Evolutionary conservation across 2,329 filamentous ascomycete species (phyloP).

Genomic region (Xylariales sp.): DNA sequence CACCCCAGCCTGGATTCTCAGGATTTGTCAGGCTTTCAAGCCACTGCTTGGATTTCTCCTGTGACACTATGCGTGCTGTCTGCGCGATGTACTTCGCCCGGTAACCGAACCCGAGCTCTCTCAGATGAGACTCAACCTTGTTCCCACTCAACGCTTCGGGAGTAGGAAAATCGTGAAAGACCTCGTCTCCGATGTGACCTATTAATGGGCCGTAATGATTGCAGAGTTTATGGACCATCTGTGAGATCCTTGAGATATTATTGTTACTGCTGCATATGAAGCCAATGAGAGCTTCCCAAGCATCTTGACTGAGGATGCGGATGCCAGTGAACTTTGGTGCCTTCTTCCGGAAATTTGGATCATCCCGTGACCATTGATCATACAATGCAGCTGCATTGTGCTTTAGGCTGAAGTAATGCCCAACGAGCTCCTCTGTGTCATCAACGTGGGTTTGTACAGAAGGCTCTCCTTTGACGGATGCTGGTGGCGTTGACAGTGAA

Average conservation of each 20-base stretch:
- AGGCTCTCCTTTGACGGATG: constrained; percentile 24
- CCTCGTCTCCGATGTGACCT: constrained; percentile 61
- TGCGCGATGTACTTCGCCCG: constrained; percentile 86
- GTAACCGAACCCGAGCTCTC: constrained; percentile 88
- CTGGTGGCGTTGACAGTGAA: constrained; percentile 5
- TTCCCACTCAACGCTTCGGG: constrained; percentile 67
- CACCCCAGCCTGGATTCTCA: constrained; percentile 56
- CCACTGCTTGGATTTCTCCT: constrained; percentile 68
- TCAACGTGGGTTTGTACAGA: constrained; percentile 34
- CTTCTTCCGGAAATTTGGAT: constrained; percentile 83
- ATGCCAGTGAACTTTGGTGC: constrained; percentile 86
- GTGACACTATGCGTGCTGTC: constrained; percentile 71
- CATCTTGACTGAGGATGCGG: constrained; percentile 87
- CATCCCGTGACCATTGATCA: constrained; percentile 71
- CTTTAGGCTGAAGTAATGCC: constrained; percentile 81
- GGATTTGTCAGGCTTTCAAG: constrained; percentile 74
- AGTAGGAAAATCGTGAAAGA: constrained; percentile 83
- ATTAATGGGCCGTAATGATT: constrained; percentile 76
- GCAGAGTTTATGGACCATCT: constrained; percentile 94
- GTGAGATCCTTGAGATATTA: constrained; percentile 89
- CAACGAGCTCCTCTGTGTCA: constrained; percentile 69
- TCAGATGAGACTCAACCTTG: constrained; percentile 74
- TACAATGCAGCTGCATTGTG: constrained; percentile 76
- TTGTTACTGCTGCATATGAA: constrained; percentile 99
- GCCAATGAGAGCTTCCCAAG: constrained; percentile 88